Conservation (phyloP, 2,329 filamentous ascomycete species). For the Lachnellula occidentalis region DNA sequence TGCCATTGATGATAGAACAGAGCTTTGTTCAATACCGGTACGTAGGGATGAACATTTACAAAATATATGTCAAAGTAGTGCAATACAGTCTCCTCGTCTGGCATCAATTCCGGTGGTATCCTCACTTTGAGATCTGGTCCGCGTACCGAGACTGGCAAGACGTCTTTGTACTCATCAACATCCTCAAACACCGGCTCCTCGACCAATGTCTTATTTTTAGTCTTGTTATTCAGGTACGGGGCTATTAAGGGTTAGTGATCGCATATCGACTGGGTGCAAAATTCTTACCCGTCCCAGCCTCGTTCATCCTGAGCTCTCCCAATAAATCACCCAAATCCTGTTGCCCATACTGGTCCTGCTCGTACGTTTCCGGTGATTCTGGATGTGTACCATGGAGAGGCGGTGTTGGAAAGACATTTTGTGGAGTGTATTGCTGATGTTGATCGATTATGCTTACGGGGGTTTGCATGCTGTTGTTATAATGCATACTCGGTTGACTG, state of each 20-base stretch:
- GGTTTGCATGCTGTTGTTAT: slow-evolving; percentile 46
- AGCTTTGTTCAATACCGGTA: slow-evolving; percentile 78
- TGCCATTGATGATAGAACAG: slow-evolving; percentile 89
- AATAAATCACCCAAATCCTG: slow-evolving; percentile 74
- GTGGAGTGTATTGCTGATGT: slow-evolving; percentile 42
- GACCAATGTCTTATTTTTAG: slow-evolving; percentile 40
- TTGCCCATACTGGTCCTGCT: slow-evolving; percentile 60
- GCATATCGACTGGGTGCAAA: slow-evolving; percentile 8
- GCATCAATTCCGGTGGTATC: slow-evolving; percentile 92
- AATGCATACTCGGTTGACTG: slow-evolving; percentile 46
- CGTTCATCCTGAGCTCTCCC: slow-evolving; percentile 81
- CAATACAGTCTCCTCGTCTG: slow-evolving; percentile 72
- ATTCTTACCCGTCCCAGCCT: slow-evolving; percentile 72
- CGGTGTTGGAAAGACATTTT: slow-evolving; percentile 49
- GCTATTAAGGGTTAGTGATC: slow-evolving; percentile 43
- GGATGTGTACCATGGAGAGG: slow-evolving; percentile 34
- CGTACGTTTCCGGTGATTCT: slow-evolving; percentile 46
- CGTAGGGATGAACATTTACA: slow-evolving; percentile 82
- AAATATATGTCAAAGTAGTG: slow-evolving; percentile 92
- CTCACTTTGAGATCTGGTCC: slow-evolving; percentile 72
- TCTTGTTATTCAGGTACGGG: slow-evolving; percentile 72
- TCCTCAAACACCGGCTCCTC: slow-evolving; percentile 63
- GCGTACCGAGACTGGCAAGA: slow-evolving; percentile 61
- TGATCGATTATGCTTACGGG: slow-evolving; percentile 46
- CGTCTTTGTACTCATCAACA: slow-evolving; percentile 65